These are phyloP conservation scores for Tremellales sp. DNA, from an alignment of 1,284 basidiomycete genomes.

Conservation along the genomic window DNA sequence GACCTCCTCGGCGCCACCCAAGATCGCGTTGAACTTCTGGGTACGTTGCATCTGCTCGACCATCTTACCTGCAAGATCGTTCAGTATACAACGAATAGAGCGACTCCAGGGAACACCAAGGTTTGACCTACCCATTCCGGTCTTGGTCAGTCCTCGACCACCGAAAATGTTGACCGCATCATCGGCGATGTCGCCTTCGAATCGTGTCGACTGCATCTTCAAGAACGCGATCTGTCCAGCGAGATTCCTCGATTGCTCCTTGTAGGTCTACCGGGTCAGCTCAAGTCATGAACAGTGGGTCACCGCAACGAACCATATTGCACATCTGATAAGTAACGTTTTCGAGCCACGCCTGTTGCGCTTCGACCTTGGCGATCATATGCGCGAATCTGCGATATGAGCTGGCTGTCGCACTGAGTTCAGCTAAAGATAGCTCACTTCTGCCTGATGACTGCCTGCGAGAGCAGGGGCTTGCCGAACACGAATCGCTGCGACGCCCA, in stretches of 20 bases:
- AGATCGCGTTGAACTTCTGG: slow-evolving; percentile 83
- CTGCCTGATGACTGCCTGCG: slow-evolving; percentile 75
- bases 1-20: slow-evolving; percentile 51
- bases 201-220: slow-evolving; percentile 58
- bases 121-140: slow-evolving; percentile 36
- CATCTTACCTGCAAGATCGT: slow-evolving; percentile 56
- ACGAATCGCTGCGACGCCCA: slow-evolving; percentile 75
- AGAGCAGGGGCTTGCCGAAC: slow-evolving; percentile 79
- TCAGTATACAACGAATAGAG: slow-evolving; percentile 49
- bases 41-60: slow-evolving; percentile 53
- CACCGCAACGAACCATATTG: slow-evolving; percentile 56
- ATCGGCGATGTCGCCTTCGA: slow-evolving; percentile 50
- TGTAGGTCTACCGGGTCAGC: slow-evolving; percentile 54
- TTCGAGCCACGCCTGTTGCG: slow-evolving; percentile 83
- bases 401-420: neutral
- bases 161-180: slow-evolving; percentile 53
- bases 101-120: neutral
- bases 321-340: slow-evolving; percentile 87
- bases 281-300: neutral
- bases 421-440: slow-evolving; percentile 51
- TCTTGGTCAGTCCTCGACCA: slow-evolving; percentile 60
- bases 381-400: slow-evolving; percentile 56
- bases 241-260: slow-evolving; percentile 59
- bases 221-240: slow-evolving; percentile 50
- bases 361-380: slow-evolving; percentile 80